Conservation (phyloP, 73 alveolate species). For the Paramecium primaurelia region DNA sequence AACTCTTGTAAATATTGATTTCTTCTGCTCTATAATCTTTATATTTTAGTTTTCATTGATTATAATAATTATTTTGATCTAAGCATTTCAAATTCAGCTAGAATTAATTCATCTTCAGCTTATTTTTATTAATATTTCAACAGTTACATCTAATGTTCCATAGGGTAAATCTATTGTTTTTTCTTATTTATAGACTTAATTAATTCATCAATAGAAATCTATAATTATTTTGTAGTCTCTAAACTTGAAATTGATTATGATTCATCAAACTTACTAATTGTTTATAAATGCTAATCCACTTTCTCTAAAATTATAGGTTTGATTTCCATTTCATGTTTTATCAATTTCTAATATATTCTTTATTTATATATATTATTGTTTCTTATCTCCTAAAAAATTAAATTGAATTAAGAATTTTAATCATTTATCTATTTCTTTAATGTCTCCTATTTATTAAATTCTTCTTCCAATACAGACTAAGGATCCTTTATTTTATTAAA, state of each 20-base stretch:
- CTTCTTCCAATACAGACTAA: not conserved
- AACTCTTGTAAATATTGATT: not conserved
- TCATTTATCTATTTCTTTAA: not conserved
- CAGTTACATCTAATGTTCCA: not conserved
- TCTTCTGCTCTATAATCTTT: not conserved
- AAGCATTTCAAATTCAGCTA: conserved; percentile 23
- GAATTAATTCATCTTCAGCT: conserved; percentile 1
- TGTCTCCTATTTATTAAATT: not conserved
- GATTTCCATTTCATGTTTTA: not conserved
- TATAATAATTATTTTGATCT: not conserved
- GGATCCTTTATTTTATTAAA: not conserved
- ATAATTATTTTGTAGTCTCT: not conserved
- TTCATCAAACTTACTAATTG: not conserved
- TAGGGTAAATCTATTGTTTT: not conserved
- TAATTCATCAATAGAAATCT: not conserved
- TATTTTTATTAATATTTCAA: not conserved
- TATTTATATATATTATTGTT: not conserved
- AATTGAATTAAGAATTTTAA: not conserved
- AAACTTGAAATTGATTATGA: not conserved
- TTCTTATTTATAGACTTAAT: not conserved
- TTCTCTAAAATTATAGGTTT: not conserved
- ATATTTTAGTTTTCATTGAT: not conserved
- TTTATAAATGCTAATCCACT: not conserved
- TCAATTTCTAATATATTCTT: not conserved
- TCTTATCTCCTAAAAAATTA: not conserved